phyloP scores from a whole-genome alignment of 2,329 filamentous ascomycete species.

The Diaporthe sp. region DNA sequence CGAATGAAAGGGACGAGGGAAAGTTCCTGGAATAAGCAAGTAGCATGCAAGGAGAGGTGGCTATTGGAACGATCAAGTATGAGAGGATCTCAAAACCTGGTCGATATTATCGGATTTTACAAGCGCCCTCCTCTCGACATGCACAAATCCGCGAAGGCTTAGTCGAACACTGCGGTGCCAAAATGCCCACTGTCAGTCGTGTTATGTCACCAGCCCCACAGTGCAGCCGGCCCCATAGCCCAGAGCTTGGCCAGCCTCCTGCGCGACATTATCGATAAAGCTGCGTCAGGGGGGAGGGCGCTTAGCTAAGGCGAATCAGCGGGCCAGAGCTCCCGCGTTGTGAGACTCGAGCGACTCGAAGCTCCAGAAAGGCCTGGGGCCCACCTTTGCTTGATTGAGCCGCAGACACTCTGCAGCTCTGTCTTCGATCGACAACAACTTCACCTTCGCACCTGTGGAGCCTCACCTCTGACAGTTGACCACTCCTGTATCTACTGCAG shows the following conservation, averaged over 20 bases:
- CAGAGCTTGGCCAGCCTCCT: not conserved
- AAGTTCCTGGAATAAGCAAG: too few species aligned
- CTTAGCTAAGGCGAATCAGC: slow-evolving; percentile 29
- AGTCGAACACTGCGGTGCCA: not conserved
- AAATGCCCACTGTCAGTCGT: not conserved
- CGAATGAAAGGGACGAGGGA: not conserved
- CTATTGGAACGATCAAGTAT: not conserved
- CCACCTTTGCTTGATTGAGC: slow-evolving; percentile 11
- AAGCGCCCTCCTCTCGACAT: slow-evolving; percentile 5
- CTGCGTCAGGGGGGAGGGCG: slow-evolving; percentile 11
- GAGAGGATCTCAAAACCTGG: not conserved
- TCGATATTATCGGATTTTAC: not conserved
- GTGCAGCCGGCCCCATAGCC: not conserved
- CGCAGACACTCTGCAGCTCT: slow-evolving; percentile 19
- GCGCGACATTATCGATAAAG: slow-evolving; percentile 26
- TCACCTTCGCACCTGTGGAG: not conserved
- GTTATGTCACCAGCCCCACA: slow-evolving; percentile 20
- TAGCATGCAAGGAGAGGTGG: not conserved
- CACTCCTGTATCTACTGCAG: not conserved
- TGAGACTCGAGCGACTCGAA: slow-evolving; percentile 20
- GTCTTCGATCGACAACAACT: slow-evolving; percentile 22
- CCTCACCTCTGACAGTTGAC: slow-evolving; percentile 1
- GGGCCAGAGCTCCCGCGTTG: not conserved
- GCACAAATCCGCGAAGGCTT: not conserved
- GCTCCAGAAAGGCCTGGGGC: slow-evolving; percentile 22